Percentiles rank a stretch among this genome's conserved stretches.
phyloP scores from a whole-genome alignment of 208 protist species.

The Wallacemonas sp. region DNA sequence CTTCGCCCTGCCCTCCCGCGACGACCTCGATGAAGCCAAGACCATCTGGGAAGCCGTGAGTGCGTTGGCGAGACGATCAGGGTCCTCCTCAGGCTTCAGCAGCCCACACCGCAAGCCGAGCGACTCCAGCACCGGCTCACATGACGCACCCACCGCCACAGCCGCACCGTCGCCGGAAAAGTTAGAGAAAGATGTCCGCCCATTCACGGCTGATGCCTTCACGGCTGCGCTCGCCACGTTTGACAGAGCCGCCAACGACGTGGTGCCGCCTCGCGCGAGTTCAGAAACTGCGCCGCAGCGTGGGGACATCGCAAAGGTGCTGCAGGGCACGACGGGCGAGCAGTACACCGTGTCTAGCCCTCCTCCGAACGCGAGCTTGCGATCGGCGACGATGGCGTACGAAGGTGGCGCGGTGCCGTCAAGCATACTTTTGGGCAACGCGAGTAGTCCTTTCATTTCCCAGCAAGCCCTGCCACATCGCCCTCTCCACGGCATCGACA shows the following conservation, averaged over 20 bases:
- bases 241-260: neutral
- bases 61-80: neutral
- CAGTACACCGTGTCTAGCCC: neutral
- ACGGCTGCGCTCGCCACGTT: neutral
- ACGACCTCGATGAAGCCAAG: conserved; percentile 22
- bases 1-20: neutral
- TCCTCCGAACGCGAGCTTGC: neutral
- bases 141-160: neutral
- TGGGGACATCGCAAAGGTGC: neutral
- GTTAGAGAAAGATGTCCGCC: no score
- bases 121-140: neutral
- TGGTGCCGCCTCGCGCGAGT: neutral
- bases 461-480: neutral
- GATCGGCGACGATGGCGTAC: neutral
- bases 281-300: neutral
- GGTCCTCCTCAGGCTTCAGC: neutral
- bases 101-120: neutral
- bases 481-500: conserved; percentile 3
- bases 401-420: neutral
- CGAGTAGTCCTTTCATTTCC: neutral
- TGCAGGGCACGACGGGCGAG: neutral
- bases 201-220: neutral
- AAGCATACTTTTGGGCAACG: neutral
- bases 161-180: neutral
- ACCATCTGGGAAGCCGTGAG: conserved; percentile 22